Base-by-base conservation (phyloP, 2,329 filamentous ascomycete genomes). In the Coniochaeta ligniaria region DNA sequence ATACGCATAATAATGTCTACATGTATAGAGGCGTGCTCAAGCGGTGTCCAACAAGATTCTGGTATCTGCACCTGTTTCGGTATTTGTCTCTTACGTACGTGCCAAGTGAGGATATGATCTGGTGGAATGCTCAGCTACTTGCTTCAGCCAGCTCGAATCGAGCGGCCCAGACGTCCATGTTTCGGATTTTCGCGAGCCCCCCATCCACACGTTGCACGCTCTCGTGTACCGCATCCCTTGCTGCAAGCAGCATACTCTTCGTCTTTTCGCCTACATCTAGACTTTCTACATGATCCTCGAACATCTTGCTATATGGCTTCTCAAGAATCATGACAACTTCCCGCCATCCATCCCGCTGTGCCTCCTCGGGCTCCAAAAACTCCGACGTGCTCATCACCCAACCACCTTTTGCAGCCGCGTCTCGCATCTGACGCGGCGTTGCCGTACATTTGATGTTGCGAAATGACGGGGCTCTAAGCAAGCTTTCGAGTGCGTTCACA, bases 91-190 rank as follows among this genome's bases (percentile, higher is more conserved):
- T n/a, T n/a, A n/a, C n/a, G n/a, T n/a, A n/a, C n/a, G n/a, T n/a
- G n/a, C n/a, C n/a, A n/a, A n/a, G n/a, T n/a, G n/a, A n/a, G n/a
- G n/a, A n/a, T n/a, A n/a, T n/a, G n/a, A n/a, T n/a, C n/a, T n/a
- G n/a, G n/a, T n/a, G n/a, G n/a, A n/a, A n/a, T n/a, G n/a, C 28
- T 31, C 28, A 31, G 28, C 28, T 31, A 31, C 9, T 31, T 9
- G 28, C 35, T 36, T 36, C 35, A 36, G 12, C 7, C 35, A 73
- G 76, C 58, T 36, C 55, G 54, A 62, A 62, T 11, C 50, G n/a
- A 11, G 16, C 60, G 17, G 41, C 58, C 60, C 58, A 62, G 20
- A 56, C 50, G 54, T 62, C 60, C 60, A 62, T 62, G 36, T 62
- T 38, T 31, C 38, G 33, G 12, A 60, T 17, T 16, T 16, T 45